Evolutionary conservation across 495 filamentous ascomycete genomes (phyloP).

Genomic region (Pseudotulostoma volvatum): DNA sequence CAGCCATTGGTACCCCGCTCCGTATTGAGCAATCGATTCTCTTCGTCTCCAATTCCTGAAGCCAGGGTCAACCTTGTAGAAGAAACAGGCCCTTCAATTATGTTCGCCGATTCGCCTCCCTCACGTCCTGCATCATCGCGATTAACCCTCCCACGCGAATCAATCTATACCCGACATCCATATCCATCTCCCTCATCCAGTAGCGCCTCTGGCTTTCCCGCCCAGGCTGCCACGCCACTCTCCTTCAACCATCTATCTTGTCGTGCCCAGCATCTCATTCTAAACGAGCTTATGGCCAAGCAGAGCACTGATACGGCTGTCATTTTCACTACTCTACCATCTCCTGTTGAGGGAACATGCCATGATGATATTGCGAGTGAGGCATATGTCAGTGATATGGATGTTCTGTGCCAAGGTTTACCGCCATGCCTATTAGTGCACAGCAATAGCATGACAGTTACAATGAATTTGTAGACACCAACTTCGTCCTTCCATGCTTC

Average conservation of each 20-base stretch:
- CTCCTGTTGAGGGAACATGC: constrained; percentile 58
- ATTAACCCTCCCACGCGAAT: constrained; percentile 17
- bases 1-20: constrained; percentile 20
- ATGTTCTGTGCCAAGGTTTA: constrained; percentile 51
- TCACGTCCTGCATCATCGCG: constrained; percentile 4
- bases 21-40: constrained; percentile 40
- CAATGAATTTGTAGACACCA: constrained; percentile 72
- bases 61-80: constrained; percentile 50
- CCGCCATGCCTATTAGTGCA: constrained; percentile 65
- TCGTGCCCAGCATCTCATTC: constrained; percentile 65
- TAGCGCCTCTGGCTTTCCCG: constrained; percentile 32
- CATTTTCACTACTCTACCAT: constrained; percentile 66
- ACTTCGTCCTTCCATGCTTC: no score
- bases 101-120: constrained; percentile 47
- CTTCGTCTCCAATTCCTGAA: constrained; percentile 57
- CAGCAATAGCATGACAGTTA: constrained; percentile 83
- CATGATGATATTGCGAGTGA: constrained; percentile 50
- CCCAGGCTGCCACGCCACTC: constrained; percentile 43
- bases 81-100: constrained; percentile 53
- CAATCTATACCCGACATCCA: constrained; percentile 35
- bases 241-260: constrained; percentile 75
- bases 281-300: constrained; percentile 66
- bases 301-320: constrained; percentile 61
- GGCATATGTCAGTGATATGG: constrained; percentile 59
- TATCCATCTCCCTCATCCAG: constrained; percentile 12